A percentile compares a stretch with the other conserved stretches of the same genome.
These are phyloP conservation scores for Cercospora brassicicola DNA, from an alignment of 2,329 filamentous ascomycete species.

Conservation along the genomic window DNA sequence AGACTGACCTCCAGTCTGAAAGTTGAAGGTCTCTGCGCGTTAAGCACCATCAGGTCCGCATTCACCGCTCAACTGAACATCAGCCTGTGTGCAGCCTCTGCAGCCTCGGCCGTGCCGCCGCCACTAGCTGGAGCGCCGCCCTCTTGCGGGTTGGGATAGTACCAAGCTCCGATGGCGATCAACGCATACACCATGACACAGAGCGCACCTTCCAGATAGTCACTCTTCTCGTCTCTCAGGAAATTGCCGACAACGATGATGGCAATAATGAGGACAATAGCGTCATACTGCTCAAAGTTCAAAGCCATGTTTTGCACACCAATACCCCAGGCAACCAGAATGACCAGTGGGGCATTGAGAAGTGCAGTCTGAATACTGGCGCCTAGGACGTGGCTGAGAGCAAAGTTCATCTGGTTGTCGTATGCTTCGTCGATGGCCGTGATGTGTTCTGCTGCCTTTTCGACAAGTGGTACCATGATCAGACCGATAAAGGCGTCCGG, in stretches of 20 bases:
- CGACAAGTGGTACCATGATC: conserved; percentile 77
- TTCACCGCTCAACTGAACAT: conserved; percentile 5
- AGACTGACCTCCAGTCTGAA: not conserved
- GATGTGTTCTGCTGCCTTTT: conserved; percentile 82
- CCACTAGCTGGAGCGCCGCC: not conserved
- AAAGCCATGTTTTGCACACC: conserved; percentile 67
- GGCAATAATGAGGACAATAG: conserved; percentile 75
- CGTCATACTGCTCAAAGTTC: conserved; percentile 84
- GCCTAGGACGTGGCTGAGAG: conserved; percentile 80
- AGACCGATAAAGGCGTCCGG: conserved; percentile 65
- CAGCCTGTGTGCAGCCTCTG: conserved; percentile 10
- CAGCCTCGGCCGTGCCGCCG: not conserved
- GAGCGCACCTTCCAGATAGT: conserved; percentile 83
- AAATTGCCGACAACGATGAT: conserved; percentile 72
- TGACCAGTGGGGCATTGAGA: conserved; percentile 79
- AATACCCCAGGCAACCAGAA: conserved; percentile 81
- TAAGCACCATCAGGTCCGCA: not conserved
- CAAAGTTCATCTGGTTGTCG: conserved; percentile 75
- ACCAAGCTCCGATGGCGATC: conserved; percentile 62
- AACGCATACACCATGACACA: conserved; percentile 70
- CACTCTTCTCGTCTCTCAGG: conserved; percentile 81
- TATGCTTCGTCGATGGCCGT: conserved; percentile 83
- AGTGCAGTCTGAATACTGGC: conserved; percentile 87
- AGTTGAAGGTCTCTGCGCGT: not conserved
- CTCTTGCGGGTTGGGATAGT: conserved; percentile 51